A percentile compares a stretch with the other conserved stretches of the same genome.
Evolutionary conservation across 805 yeast genomes (phyloP).

Genomic region (Starmerella bombi): DNA sequence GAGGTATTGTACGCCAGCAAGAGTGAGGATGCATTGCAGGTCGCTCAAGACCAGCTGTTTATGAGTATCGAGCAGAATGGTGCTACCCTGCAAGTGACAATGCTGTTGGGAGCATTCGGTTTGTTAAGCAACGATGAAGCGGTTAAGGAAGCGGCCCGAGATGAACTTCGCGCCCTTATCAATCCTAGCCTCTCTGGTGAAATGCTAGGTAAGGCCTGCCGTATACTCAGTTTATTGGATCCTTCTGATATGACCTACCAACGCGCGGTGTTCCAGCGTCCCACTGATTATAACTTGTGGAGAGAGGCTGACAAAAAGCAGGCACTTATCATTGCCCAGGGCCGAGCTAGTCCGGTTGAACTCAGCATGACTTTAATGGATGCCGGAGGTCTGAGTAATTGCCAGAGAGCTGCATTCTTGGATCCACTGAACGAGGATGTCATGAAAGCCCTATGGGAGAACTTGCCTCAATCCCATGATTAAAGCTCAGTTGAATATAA

Average conservation of each 20-base stretch:
- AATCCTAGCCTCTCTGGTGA: slow-evolving; percentile 30
- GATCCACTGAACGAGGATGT: slow-evolving; percentile 5
- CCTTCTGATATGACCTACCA: slow-evolving; percentile 39
- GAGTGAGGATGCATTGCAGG: slow-evolving; percentile 63
- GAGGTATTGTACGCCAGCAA: slow-evolving; percentile 69
- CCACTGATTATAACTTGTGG: slow-evolving; percentile 62
- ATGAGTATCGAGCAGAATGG: slow-evolving; percentile 51
- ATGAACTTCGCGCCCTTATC: slow-evolving; percentile 48
- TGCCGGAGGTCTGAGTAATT: slow-evolving; percentile 37
- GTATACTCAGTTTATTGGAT: slow-evolving; percentile 12
- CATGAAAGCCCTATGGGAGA: slow-evolving; percentile 4
- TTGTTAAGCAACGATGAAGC: slow-evolving; percentile 47
- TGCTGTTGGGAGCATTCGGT: slow-evolving; percentile 70
- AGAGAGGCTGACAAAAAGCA: slow-evolving; percentile 40
- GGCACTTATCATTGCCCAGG: slow-evolving; percentile 46
- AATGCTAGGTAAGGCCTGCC: slow-evolving; percentile 27
- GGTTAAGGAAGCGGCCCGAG: slow-evolving; percentile 45
- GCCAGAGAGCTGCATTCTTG: slow-evolving; percentile 53
- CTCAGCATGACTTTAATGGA: slow-evolving; percentile 40
- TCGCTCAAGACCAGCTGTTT: slow-evolving; percentile 74
- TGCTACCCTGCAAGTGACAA: slow-evolving; percentile 48
- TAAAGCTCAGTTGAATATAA: no score
- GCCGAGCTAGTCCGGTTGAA: slow-evolving; percentile 35
- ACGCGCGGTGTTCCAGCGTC: slow-evolving; percentile 59
- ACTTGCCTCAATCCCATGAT: no score